Conservation (phyloP, 179 eudicot genomes). For the Silene noctiflora region DNA sequence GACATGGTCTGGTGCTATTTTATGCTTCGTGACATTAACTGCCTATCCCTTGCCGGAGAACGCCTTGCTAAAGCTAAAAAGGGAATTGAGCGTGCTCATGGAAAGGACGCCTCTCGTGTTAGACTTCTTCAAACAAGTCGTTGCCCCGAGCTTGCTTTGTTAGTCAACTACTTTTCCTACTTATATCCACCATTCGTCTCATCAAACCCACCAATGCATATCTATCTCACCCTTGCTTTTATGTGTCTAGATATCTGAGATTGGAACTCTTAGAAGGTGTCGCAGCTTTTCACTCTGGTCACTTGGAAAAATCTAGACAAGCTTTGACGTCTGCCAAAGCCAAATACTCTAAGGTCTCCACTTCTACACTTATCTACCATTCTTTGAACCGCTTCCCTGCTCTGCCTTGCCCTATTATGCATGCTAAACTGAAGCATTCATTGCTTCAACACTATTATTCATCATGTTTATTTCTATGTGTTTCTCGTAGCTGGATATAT, state of each 20-base stretch:
- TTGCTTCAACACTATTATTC: too few species aligned
- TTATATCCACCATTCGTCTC: neutral
- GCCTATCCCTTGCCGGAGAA: constrained; percentile 78
- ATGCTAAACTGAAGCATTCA: too few species aligned
- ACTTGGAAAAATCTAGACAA: constrained; percentile 51
- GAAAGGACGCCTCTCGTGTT: constrained; percentile 76
- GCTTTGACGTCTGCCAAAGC: constrained; percentile 63
- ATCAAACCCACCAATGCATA: neutral
- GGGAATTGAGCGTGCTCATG: constrained; percentile 82
- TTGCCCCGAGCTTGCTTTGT: constrained; percentile 81
- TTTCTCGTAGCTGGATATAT: too few species aligned
- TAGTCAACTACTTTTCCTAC: constrained; percentile 25
- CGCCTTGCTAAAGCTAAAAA: constrained; percentile 79
- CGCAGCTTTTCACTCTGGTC: constrained; percentile 80
- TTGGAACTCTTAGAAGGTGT: constrained; percentile 89
- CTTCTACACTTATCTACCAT: too few species aligned
- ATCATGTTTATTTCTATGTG: too few species aligned
- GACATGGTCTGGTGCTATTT: constrained; percentile 98
- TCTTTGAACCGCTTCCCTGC: too few species aligned
- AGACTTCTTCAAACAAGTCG: constrained; percentile 68
- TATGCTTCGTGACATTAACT: constrained; percentile 83
- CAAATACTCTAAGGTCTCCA: constrained; percentile 53
- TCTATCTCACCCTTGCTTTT: neutral
- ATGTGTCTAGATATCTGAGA: constrained; percentile 62
- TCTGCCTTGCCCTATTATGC: too few species aligned